Evolutionary conservation across 331 rosid species (phyloP).

Genomic region (Quercus phellos): DNA sequence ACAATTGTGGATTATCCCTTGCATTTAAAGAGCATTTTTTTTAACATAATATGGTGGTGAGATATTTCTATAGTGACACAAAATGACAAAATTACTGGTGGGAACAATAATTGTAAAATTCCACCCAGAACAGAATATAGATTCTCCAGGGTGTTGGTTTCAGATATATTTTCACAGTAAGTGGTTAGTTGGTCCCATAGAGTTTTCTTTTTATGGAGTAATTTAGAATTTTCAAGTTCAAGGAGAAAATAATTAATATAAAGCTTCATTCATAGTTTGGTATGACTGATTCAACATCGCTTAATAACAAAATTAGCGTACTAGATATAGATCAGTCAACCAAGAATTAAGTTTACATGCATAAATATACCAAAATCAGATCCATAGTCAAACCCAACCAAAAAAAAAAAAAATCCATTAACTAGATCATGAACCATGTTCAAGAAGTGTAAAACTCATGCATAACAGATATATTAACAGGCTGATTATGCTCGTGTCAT

Average conservation of each 20-base stretch:
- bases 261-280: background rate
- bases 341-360: background rate
- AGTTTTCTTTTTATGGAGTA: background rate
- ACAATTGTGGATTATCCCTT: background rate
- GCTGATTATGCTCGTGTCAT: background rate
- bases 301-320: background rate
- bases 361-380: background rate
- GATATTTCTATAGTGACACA: background rate
- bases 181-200: background rate
- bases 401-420: background rate
- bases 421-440: background rate
- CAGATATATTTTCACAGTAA: too few species aligned
- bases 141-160: too few species aligned
- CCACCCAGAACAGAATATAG: background rate
- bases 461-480: background rate
- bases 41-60: background rate
- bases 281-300: background rate
- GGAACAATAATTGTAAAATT: background rate
- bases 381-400: background rate
- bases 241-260: background rate
- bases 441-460: background rate
- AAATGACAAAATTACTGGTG: background rate
- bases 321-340: too few species aligned
- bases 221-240: background rate
- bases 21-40: background rate